Evolutionary conservation across 768 basidiomycete species (phyloP).

Genomic region (Phylloporus sp.): DNA sequence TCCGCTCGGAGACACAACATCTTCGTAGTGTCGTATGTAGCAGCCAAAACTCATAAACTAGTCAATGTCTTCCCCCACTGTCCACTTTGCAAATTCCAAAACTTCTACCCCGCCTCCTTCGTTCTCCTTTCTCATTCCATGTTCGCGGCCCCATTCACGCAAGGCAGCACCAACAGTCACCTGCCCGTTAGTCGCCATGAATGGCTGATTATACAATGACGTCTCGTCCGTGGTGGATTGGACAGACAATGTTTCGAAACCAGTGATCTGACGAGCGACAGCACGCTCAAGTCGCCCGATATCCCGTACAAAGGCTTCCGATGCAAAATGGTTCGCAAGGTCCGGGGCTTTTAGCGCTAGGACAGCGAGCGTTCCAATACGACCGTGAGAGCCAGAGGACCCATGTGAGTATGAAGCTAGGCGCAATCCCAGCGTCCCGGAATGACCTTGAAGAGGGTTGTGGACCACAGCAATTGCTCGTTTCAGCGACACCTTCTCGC

Average conservation of each 20-base stretch:
- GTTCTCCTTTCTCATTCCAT: slow-evolving; percentile 36
- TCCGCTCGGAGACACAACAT: accelerated
- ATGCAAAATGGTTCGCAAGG: slow-evolving; percentile 40
- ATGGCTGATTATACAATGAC: slow-evolving; percentile 66
- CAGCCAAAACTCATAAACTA: background rate
- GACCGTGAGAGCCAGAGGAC: slow-evolving; percentile 46
- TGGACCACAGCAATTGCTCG: slow-evolving; percentile 47
- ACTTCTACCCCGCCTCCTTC: slow-evolving; percentile 34
- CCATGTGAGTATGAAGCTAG: slow-evolving; percentile 62
- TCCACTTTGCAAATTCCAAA: slow-evolving; percentile 60
- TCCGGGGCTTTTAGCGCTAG: slow-evolving; percentile 47
- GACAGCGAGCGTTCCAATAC: slow-evolving; percentile 54
- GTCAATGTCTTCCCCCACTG: slow-evolving; percentile 43
- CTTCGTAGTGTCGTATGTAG: background rate
- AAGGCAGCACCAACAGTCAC: slow-evolving; percentile 35
- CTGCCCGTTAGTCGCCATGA: slow-evolving; percentile 68
- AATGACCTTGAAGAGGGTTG: slow-evolving; percentile 33
- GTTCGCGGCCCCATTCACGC: slow-evolving; percentile 48
- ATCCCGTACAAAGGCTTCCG: slow-evolving; percentile 49
- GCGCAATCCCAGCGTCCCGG: slow-evolving; percentile 38
- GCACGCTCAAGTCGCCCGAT: slow-evolving; percentile 63
- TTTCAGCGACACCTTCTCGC: slow-evolving; percentile 71
- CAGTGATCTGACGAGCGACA: slow-evolving; percentile 80
- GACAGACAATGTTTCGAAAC: slow-evolving; percentile 65
- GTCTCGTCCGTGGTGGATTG: slow-evolving; percentile 39